Evolutionary conservation across 352 stramenopile genomes (phyloP).

Genomic region (Lagenidium sp.): DNA sequence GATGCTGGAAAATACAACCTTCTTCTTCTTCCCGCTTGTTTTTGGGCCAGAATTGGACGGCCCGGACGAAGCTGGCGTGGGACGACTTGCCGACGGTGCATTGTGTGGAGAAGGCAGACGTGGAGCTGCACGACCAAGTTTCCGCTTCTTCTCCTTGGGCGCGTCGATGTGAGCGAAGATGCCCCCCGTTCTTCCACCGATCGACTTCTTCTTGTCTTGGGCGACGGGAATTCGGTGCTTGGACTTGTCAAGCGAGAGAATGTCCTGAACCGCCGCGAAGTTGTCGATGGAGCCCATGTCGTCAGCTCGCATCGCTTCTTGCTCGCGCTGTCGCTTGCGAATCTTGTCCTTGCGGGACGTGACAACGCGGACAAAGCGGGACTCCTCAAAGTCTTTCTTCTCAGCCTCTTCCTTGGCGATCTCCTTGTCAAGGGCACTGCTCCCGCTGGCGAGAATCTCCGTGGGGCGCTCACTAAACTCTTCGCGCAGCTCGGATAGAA

Average conservation of each 20-base stretch:
- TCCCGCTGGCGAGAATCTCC: conserved; percentile 58
- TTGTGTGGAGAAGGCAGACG: too few species aligned
- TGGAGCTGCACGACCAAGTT: conserved; percentile 13
- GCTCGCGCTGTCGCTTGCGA: conserved; percentile 76
- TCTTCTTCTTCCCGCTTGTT: conserved; percentile 45
- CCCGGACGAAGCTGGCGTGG: not conserved
- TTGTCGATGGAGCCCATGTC: conserved; percentile 82
- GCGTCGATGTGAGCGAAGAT: conserved; percentile 79
- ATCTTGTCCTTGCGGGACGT: conserved; percentile 86
- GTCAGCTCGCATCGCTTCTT: conserved; percentile 60
- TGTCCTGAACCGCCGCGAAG: conserved; percentile 74
- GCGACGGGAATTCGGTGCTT: conserved; percentile 60
- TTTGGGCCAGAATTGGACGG: conserved; percentile 9
- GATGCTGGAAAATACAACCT: conserved; percentile 72
- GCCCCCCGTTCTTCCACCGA: conserved; percentile 62
- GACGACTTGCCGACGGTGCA: not conserved
- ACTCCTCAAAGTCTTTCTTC: conserved; percentile 82
- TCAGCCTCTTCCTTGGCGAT: conserved; percentile 72
- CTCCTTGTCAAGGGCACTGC: conserved; percentile 69
- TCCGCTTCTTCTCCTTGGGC: conserved; percentile 61
- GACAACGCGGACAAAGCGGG: conserved; percentile 78
- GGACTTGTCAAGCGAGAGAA: conserved; percentile 57
- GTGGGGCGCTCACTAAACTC: conserved; percentile 77
- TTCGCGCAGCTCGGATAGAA: conserved; percentile 75
- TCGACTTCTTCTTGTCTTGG: conserved; percentile 27